Evolutionary conservation across 164 flowering plant genomes (phyloP).

Genomic region (Nymphaea thermarum): DNA sequence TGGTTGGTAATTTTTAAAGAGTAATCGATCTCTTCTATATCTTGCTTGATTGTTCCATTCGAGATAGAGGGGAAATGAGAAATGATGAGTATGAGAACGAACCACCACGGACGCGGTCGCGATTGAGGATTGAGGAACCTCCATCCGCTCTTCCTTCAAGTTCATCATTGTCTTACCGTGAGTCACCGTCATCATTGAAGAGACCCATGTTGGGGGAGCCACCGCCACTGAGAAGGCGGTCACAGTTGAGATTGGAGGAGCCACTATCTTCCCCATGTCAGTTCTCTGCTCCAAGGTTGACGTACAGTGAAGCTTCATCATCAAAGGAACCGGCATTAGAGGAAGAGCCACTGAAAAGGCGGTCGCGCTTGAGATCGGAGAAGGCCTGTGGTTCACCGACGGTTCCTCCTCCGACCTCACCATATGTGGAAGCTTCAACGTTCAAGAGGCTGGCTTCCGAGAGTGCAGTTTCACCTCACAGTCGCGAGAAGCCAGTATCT

Average conservation of each 20-base stretch:
- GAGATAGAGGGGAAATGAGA: not conserved
- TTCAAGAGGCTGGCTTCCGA: not conserved
- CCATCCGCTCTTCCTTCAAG: not conserved
- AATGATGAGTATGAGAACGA: not conserved
- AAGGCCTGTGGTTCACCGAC: not conserved
- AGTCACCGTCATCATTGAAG: constrained; percentile 7
- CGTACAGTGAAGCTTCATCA: not conserved
- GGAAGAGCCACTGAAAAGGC: not conserved
- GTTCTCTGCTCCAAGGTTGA: not conserved
- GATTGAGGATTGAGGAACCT: constrained; percentile 21
- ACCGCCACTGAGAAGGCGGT: too few species aligned
- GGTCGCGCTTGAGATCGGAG: not conserved
- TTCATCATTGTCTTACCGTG: not conserved
- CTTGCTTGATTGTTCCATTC: too few species aligned
- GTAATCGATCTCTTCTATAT: too few species aligned
- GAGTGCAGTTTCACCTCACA: not conserved
- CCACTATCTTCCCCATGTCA: not conserved
- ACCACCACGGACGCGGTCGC: constrained; percentile 44
- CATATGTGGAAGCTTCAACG: not conserved
- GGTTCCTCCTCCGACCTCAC: not conserved
- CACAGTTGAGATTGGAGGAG: too few species aligned
- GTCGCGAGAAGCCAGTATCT: not conserved
- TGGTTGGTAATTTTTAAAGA: too few species aligned
- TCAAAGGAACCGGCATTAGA: not conserved
- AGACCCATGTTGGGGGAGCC: constrained; percentile 26